phyloP scores from a whole-genome alignment of 345 rosid species.

The Litchi chinensis region DNA sequence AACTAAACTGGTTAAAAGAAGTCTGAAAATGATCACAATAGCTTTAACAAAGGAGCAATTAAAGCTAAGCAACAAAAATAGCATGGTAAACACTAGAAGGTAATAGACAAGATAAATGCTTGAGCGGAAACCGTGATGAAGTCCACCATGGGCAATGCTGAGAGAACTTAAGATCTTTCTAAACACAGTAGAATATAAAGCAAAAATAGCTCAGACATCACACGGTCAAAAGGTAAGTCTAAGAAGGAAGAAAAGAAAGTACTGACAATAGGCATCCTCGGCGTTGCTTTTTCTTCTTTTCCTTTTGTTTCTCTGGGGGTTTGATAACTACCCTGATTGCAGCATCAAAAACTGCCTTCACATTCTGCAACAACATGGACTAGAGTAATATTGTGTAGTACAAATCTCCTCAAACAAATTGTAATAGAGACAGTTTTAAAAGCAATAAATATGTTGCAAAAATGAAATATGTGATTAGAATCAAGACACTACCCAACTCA shows the following conservation, averaged over 20 bases:
- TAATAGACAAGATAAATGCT: background rate
- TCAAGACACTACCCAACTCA: too few relatives aligned
- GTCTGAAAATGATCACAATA: background rate
- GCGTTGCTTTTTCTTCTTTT: constrained; percentile 64
- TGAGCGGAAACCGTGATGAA: background rate
- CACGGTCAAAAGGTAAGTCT: background rate
- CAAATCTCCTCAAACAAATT: background rate
- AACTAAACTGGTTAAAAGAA: background rate
- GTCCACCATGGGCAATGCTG: background rate
- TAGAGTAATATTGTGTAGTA: background rate
- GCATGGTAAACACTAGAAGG: background rate
- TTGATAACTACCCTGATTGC: constrained; percentile 93
- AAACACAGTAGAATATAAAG: constrained; percentile 3
- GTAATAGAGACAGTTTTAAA: background rate
- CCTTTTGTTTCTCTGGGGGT: constrained; percentile 75
- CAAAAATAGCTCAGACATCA: background rate
- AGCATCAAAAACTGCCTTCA: constrained; percentile 92
- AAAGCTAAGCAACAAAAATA: background rate
- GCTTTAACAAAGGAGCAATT: background rate
- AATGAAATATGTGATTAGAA: background rate
- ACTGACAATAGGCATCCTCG: constrained; percentile 83
- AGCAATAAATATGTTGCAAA: background rate
- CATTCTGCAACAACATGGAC: constrained; percentile 58
- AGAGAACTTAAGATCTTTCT: background rate
- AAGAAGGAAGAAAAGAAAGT: constrained; percentile 14